Evolutionary conservation across 1,284 basidiomycete species (phyloP).

Genomic region (Austroboletus niveus): DNA sequence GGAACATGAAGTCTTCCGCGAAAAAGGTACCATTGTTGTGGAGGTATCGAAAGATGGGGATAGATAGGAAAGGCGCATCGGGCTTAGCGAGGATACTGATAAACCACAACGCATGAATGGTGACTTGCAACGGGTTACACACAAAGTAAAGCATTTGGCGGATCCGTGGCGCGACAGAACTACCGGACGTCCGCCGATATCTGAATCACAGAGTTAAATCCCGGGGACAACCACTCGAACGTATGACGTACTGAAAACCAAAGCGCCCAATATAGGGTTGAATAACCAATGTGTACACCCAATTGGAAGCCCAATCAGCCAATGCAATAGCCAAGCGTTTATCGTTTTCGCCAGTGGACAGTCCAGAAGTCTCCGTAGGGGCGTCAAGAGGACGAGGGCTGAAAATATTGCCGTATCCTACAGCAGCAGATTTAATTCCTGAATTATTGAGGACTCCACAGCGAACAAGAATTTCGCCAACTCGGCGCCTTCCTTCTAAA

Average conservation of each 20-base stretch:
- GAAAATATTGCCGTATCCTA: neutral
- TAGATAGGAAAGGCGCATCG: conserved; percentile 23
- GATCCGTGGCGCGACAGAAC: conserved; percentile 19
- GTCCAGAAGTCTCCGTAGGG: neutral
- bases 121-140: conserved; percentile 32
- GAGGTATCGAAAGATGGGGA: conserved; percentile 32
- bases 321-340: conserved; percentile 13
- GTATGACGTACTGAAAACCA: conserved; percentile 24
- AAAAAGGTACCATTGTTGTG: conserved; percentile 24
- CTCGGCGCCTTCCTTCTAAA: conserved; percentile 19
- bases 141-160: conserved; percentile 17
- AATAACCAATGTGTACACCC: conserved; percentile 27
- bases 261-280: conserved; percentile 22
- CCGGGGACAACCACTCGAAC: neutral
- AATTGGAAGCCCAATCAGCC: conserved; percentile 30
- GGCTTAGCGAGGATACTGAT: conserved; percentile 34
- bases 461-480: conserved; percentile 25
- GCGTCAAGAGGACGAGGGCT: neutral
- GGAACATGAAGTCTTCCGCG: conserved; percentile 36
- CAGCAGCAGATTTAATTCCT: neutral
- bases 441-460: conserved; percentile 20
- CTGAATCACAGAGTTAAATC: conserved; percentile 14
- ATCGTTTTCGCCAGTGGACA: conserved; percentile 5
- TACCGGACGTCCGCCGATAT: conserved; percentile 11
- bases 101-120: conserved; percentile 50